phyloP scores from a whole-genome alignment of 495 filamentous ascomycete genomes.

The Neurospora sp. region DNA sequence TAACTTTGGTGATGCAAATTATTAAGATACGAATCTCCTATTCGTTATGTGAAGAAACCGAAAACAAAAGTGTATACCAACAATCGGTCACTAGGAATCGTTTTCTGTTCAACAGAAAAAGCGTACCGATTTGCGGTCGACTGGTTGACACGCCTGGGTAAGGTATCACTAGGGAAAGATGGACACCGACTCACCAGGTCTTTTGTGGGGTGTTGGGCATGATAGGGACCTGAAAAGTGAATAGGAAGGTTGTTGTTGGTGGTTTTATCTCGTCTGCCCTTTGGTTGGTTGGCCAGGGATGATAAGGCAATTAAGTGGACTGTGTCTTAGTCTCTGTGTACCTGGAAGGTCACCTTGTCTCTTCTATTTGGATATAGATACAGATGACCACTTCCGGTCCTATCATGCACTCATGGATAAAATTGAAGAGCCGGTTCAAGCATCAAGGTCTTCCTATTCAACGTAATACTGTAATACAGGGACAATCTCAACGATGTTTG shows the following conservation, averaged over 20 bases:
- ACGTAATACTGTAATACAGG: background rate
- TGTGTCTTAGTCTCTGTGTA: background rate
- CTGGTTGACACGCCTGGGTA: background rate
- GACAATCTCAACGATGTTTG: background rate
- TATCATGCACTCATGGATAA: background rate
- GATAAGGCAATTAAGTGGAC: background rate
- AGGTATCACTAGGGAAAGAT: background rate
- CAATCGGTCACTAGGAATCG: background rate
- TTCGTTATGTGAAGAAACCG: conserved; percentile 37
- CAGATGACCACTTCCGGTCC: background rate
- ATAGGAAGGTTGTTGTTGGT: background rate
- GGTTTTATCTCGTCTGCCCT: background rate
- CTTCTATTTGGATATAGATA: background rate
- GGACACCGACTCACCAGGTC: background rate
- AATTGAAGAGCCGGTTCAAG: background rate
- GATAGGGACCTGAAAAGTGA: background rate
- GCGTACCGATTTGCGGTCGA: background rate
- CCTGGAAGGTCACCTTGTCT: background rate
- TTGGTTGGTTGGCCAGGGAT: background rate
- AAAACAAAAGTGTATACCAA: background rate
- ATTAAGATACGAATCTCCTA: conserved; percentile 39
- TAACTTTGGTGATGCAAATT: conserved; percentile 1
- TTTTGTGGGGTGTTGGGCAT: background rate
- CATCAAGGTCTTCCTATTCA: background rate
- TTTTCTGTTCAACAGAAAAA: background rate